Evolutionary conservation across 2,329 filamentous ascomycete species (phyloP), one percentile per base, ranked within the genome.

Genomic region (Neodidymelliopsis sp.): DNA sequence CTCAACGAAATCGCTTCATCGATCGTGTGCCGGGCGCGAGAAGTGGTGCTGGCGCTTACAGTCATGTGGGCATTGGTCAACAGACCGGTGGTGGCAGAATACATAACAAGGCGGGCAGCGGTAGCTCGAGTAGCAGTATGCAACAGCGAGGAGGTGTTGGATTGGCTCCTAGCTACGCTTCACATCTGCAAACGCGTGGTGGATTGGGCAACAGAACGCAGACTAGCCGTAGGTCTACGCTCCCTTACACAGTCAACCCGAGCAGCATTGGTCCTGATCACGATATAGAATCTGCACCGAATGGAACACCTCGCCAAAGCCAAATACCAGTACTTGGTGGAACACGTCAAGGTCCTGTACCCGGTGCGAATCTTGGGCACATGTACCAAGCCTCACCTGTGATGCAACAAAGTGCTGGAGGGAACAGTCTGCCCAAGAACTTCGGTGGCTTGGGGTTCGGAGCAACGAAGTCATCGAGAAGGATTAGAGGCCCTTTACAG

Each of bases 381-480:
- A 29, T 56, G n/a, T 67, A 70, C 33, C 65, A 65, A 16, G 56
- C 64, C 9, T 66, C 70, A 9, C 70, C 72, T 1, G 60, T 69
- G 13, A 57, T 40, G 18, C 57, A 25, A 62, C 71, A 71, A 28
- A 60, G 70, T 10, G 46, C 75, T 4, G 56, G 59, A n/a, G 57
- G 35, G 12, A 58, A 62, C 36, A 31, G 34, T n/a, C 7, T 38
- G 23, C 8, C 22, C 45, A 10, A 53, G 11, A 52, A 52, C 9
- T 46, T 62, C 20, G 59, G 57, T n/a, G 65, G 57, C 15, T 70
- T 70, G 46, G 57, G 64, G 16, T 60, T 70, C 22, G 62, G 62
- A 11, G 46, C 65, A 9, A 16, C 23, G 6, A 73, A 71, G 41
- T 39, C 63, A 15, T 67, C 70, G 4, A 71, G 68, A 46, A 68